A percentile compares a stretch with the other conserved stretches of the same genome.
Evolutionary conservation across 441 rosid species (phyloP).

Genomic region (Gossypium gossypioides): DNA sequence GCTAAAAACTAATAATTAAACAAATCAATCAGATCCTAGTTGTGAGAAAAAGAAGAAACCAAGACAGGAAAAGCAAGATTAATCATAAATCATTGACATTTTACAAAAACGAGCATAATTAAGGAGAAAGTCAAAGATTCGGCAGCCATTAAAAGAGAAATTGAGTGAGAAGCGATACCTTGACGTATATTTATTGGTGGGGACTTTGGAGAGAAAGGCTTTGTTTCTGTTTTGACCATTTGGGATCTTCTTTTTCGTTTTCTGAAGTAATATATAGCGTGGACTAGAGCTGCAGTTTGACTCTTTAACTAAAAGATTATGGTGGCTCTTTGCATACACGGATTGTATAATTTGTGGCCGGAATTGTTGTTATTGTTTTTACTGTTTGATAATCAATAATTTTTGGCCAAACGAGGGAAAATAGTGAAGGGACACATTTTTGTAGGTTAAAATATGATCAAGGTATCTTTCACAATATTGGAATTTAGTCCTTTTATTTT

Average conservation of each 20-base stretch:
- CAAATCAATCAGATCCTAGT: not conserved
- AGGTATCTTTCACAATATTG: too few species aligned
- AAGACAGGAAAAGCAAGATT: not conserved
- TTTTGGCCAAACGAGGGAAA: too few species aligned
- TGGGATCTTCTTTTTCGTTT: not conserved
- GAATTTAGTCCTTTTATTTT: too few species aligned
- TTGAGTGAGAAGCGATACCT: not conserved
- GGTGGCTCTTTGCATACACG: not conserved
- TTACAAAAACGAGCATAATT: not conserved
- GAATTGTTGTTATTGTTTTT: not conserved
- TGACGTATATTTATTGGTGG: not conserved
- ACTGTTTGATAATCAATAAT: not conserved
- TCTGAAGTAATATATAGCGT: not conserved
- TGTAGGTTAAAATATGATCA: too few species aligned
- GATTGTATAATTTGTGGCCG: not conserved
- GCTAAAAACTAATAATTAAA: not conserved
- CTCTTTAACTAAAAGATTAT: not conserved
- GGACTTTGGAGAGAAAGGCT: not conserved
- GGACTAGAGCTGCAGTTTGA: not conserved
- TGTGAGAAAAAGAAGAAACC: not conserved
- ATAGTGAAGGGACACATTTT: too few species aligned
- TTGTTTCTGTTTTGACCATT: not conserved
- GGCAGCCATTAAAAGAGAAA: not conserved
- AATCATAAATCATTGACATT: too few species aligned
- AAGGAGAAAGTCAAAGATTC: not conserved